Base-by-base conservation (phyloP, 2,329 filamentous ascomycete genomes). In the Penicillium sp. region DNA sequence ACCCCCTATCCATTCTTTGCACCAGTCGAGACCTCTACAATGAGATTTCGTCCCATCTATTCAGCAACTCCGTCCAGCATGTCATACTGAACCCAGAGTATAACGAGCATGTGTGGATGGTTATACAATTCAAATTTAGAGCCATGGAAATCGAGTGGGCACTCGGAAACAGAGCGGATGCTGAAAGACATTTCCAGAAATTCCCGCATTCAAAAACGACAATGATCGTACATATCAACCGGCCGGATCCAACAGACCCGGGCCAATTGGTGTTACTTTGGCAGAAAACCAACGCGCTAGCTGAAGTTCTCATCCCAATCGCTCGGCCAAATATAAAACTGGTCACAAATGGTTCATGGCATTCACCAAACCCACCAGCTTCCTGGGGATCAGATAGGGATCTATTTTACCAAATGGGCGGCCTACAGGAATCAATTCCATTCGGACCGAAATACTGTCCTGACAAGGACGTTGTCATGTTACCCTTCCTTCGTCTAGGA, bases 21-120 rank as follows among this genome's bases (percentile, higher is more conserved):
- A 16, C 38, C 21, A 55, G 42, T 15, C 16, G 9, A 10, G 46
- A 40, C n/a, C 53, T 55, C 7, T 55, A 42, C 6, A 34, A 41
- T 21, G 54, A 56, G 50, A 29, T 55, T n/a, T 52, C 53, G 2
- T 37, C 37, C 5, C 53, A 52, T 32, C 37, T 55, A 25, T 55
- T 52, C 27, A 3, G 31, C 3, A 12, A 46, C 12, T 21, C 32
- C 16, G 35, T 8, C 13, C 34, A 51, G 3, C 10, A 12, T 4
- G 47, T 52, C 5, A 18, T 13, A 12, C 12, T 51, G 9, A 27
- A 34, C 23, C 18, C 34, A 2, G 8, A 9, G n/a, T 32, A 46
- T 21, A 15, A 46, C 5, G 4, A 18, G 3, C 4, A 16, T 6
- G 18, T 31, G 9, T 52, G 41, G 48, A 41, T 55, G 53, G 3